Evolutionary conservation across 345 rosid genomes (phyloP), one percentile per base, ranked within the genome.

Genomic region (Theobroma cacao): DNA sequence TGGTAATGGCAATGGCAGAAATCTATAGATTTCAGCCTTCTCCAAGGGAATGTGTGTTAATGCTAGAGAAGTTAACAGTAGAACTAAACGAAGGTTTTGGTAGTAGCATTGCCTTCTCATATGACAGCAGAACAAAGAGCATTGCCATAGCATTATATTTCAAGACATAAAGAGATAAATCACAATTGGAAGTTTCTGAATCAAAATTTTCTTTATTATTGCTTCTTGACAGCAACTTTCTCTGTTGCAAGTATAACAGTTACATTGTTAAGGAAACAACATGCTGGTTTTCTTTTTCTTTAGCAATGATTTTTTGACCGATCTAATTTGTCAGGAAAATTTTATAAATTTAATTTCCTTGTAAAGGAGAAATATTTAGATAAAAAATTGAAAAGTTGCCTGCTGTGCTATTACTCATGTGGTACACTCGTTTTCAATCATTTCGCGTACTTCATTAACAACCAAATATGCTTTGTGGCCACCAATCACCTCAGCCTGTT

Each of bases 381-480:
- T 22, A 4, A 52, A 20, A 1, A 50, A 26, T 13, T 13, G 12
- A 18, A 18, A 52, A 38, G 33, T 31, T 8, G 33, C 38, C 7
- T 7, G 5, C 20, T 3, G 70, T 30, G 58, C 41, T 13, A 45
- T 6, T 20, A 38, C 60, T 86, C 77, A 86, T 1, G 52, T 1
- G 17, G 78, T 64, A 12, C 43, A 61, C 30, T 81, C 89, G 40
- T 86, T 88, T 80, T 91, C 98, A 59, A 96, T 93, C 97, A 92
- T 91, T 72, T 91, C 84, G 2, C 89, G 83, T 13, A 91, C 90
- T 85, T 96, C 97, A 62, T 86, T 80, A 67, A 92, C 65, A 66
- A 92, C 98, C 26, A 90, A 59, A 79, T 92, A 83, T 22, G 97
- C 95, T 83, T 91, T 93, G 87, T 93, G 97, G 34, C 93, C 98